These are phyloP conservation scores for Fusarium secorum DNA, from an alignment of 2,329 filamentous ascomycete species.

Conservation along the genomic window DNA sequence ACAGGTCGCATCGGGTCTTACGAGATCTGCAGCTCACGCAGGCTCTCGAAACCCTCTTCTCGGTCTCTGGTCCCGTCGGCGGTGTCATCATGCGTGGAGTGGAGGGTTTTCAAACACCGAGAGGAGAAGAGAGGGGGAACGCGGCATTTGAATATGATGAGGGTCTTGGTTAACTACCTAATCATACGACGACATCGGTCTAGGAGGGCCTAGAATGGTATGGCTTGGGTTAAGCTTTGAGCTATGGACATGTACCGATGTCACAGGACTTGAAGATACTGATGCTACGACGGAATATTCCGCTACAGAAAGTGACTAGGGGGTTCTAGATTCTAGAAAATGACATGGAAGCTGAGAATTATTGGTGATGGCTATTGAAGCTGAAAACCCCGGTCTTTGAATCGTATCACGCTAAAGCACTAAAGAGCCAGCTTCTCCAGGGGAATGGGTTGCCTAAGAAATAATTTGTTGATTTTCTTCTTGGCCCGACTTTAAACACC, in stretches of 20 bases:
- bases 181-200: neutral
- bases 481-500: neutral
- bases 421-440: neutral
- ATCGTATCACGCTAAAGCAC: neutral
- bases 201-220: neutral
- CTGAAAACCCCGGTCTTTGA: neutral
- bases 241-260: neutral
- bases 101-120: slow-evolving; percentile 12
- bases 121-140: neutral
- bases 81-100: neutral
- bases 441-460: neutral
- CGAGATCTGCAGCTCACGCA: slow-evolving; percentile 29
- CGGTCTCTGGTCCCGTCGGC: slow-evolving; percentile 14
- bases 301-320: neutral
- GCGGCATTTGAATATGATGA: slow-evolving; percentile 15
- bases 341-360: neutral
- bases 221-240: neutral
- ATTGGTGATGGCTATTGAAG: neutral
- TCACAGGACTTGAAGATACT: neutral
- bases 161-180: neutral
- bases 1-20: slow-evolving; percentile 35
- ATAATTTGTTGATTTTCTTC: neutral
- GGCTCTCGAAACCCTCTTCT: slow-evolving; percentile 32
- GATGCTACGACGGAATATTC: neutral
- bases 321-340: neutral